phyloP scores from a whole-genome alignment of 805 yeast species.

The Teunomyces stri region DNA sequence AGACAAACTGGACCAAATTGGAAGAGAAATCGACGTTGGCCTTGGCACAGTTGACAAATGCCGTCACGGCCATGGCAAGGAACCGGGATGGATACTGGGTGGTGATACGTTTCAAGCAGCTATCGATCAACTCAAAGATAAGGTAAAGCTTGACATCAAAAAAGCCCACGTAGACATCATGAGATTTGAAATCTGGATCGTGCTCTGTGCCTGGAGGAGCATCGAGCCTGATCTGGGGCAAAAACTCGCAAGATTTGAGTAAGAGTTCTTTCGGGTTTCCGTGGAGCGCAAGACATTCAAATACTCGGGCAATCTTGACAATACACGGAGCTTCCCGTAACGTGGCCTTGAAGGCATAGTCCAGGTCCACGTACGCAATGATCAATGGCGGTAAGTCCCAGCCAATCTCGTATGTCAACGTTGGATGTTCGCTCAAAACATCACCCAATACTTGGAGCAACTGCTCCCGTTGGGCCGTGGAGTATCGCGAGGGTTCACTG shows the following conservation, averaged over 20 bases:
- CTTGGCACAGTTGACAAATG: slow-evolving; percentile 53
- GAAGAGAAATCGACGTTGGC: slow-evolving; percentile 17
- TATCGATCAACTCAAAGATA: slow-evolving; percentile 60
- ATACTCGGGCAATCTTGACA: slow-evolving; percentile 43
- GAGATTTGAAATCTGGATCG: slow-evolving; percentile 7
- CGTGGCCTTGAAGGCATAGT: slow-evolving; percentile 20
- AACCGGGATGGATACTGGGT: slow-evolving; percentile 80
- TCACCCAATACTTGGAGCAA: slow-evolving; percentile 47
- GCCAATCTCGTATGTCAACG: slow-evolving; percentile 65
- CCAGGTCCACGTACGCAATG: slow-evolving; percentile 50
- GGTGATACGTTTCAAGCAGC: slow-evolving; percentile 57
- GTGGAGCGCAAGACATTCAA: slow-evolving; percentile 58
- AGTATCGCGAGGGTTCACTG: slow-evolving; percentile 43
- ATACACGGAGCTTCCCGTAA: slow-evolving; percentile 42
- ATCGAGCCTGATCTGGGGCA: slow-evolving; percentile 26
- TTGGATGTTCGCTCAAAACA: slow-evolving; percentile 44
- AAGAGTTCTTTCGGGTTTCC: slow-evolving; percentile 85
- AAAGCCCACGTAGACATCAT: slow-evolving; percentile 15
- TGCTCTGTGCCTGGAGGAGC: not conserved
- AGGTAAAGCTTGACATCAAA: slow-evolving; percentile 63
- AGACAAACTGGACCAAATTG: slow-evolving; percentile 26
- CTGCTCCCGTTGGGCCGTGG: slow-evolving; percentile 47
- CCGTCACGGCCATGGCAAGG: slow-evolving; percentile 62
- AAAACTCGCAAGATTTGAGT: slow-evolving; percentile 64
- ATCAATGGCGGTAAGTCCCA: slow-evolving; percentile 88